Base-by-base conservation (phyloP, 495 filamentous ascomycete species). In the Penicillium odoratum region DNA sequence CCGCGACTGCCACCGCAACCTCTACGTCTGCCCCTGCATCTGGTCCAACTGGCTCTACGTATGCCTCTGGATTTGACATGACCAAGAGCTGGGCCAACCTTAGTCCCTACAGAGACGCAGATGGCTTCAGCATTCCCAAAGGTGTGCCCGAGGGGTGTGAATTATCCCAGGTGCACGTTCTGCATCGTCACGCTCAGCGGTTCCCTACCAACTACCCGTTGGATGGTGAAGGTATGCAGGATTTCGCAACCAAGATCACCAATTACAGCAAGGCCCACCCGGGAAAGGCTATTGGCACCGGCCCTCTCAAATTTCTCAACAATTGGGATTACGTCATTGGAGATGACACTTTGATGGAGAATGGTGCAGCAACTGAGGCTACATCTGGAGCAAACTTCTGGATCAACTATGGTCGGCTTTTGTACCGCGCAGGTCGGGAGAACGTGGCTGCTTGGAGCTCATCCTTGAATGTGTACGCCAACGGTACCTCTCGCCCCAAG, bases 101-200 rank as follows among this genome's bases (percentile, higher is more conserved):
- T 8, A 73, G 74, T 21, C 74, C 77, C 4, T 84, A 81, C 60
- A 59, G 58, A 2, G 78, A 81, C 47, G 75, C 54, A 1, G 57
- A 66, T 30, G 46, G 46, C 18, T 78, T 80, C 61, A 71, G 72
- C 28, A 40, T 77, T 1, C 68, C 79, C 25, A 74, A 79, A 18
- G 81, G 81, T 7, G 64, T 81, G 16, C 81, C 82, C 0, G 55
- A 67, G 26, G 80, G 75, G 36, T 83, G 82, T 60, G 80, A 83
- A 45, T 58, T 83, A 29, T 78, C 81, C 45, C 80, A 83, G 53
- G 79, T 70, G 11, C 78, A 81, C 51, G 64, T 72, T 9, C 66
- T 85, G 2, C 82, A 83, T 57, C 74, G 82, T 25, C 81, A 83
- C 62, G 79, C 80, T 0, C 76, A 83, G 58, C 70, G 80, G 44